Base-by-base conservation (phyloP, 345 rosid genomes). In the Camelina laxa region DNA sequence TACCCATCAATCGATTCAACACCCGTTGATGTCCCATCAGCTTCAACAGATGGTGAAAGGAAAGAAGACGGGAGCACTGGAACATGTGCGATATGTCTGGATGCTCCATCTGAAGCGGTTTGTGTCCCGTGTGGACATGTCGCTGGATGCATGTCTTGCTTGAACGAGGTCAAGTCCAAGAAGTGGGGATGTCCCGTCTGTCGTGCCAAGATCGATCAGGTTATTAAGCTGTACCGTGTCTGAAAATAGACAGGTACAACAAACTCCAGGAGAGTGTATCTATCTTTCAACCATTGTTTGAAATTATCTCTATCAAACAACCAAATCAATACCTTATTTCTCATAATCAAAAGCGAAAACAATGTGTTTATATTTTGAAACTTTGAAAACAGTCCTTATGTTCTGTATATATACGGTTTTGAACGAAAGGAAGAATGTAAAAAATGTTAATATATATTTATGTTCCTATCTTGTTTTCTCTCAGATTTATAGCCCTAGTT, bases 111-210 rank as follows among this genome's bases (percentile, higher is more conserved):
- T 7, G 93, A 96, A 75, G 99, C 93, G 3, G 99, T 89, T 14
- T 96, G 98, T 53, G 85, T 92, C n/a, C 99, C 99, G 5, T 96
- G 99, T 64, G 99, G 99, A 48, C 99, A 96, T 79, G 93, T 92
- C 75, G 97, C 90, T 0, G 99, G 99, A 24, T 96, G 99, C 61
- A 88, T 96, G 91, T 82, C 98, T 62, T 96, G 98, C 81, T 74
- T 96, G 79, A 88, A 82, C 3, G 93, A 96, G 88, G 72, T 96
- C 83, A 86, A 84, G 81, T 75, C 85, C 75, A 92, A 92, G 82
- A 88, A 95, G 61, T 85, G 90, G 89, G 96, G 97, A 60, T 95
- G 98, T 84, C 99, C 99, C 0, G 92, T 95, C 5, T 92, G 99
- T 67, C 97, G 99, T 14, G 78, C 97, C 42, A 88, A 87, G 84